Percentiles rank a stretch among this genome's conserved stretches.
These are phyloP conservation scores for Collybiopsis confluens DNA, from an alignment of 768 basidiomycete genomes.

Conservation along the genomic window DNA sequence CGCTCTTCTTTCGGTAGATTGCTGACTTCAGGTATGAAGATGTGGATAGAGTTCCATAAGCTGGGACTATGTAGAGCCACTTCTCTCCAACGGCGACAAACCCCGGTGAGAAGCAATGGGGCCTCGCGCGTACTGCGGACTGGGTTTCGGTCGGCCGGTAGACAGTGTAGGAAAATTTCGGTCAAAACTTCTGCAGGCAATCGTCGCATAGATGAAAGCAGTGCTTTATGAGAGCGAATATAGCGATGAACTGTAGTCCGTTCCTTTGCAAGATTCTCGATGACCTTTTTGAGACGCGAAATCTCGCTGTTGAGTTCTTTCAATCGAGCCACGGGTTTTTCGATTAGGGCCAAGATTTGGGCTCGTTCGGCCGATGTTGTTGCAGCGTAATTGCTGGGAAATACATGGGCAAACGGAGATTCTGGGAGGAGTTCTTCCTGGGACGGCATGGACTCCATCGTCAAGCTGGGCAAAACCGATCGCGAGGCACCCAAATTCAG, in stretches of 20 bases:
- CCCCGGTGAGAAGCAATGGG: neutral
- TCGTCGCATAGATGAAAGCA: too few relatives aligned
- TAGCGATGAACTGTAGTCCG: neutral
- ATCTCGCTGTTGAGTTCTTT: neutral
- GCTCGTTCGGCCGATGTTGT: neutral
- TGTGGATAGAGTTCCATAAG: neutral
- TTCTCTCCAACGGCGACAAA: too few relatives aligned
- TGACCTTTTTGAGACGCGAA: neutral
- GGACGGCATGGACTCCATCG: too few relatives aligned
- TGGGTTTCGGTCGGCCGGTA: too few relatives aligned
- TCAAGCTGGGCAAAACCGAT: too few relatives aligned
- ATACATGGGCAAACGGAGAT: neutral
- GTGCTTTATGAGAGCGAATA: neutral
- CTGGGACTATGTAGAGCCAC: too few relatives aligned
- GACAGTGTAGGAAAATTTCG: too few relatives aligned
- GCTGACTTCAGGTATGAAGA: neutral
- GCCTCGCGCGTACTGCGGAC: neutral
- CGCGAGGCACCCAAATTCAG: too few relatives aligned
- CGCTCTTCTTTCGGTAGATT: neutral
- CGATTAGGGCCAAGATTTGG: neutral
- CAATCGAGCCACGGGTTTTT: neutral
- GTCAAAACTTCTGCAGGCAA: too few relatives aligned
- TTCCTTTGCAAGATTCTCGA: neutral
- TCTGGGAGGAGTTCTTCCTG: neutral
- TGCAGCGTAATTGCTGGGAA: neutral